Conservation (phyloP, 495 filamentous ascomycete species). For the Chaetomidium leptoderma region DNA sequence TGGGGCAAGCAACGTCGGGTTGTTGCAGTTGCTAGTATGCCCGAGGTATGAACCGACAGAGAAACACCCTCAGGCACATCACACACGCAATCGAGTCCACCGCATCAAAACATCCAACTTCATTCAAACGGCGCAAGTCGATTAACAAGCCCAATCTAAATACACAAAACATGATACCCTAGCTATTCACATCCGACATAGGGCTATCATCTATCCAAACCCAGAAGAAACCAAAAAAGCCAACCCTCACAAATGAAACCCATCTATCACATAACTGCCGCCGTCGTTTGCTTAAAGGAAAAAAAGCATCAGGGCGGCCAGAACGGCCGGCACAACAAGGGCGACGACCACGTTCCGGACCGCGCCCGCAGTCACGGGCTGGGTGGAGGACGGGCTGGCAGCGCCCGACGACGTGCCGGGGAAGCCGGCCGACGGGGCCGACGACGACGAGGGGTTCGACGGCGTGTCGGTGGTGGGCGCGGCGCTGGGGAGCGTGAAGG, state of each 20-base stretch:
- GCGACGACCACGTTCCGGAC: constrained; percentile 28
- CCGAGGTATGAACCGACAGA: no score
- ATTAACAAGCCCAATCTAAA: neutral
- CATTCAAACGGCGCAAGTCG: neutral
- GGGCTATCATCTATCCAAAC: neutral
- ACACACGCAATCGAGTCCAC: no score
- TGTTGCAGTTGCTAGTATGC: no score
- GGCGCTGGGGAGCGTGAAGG: constrained; percentile 26
- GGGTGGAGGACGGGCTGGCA: constrained; percentile 6
- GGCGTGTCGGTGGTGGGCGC: neutral
- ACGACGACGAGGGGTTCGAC: neutral
- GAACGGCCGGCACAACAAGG: constrained; percentile 22
- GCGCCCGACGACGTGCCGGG: constrained; percentile 1
- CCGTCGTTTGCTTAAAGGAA: constrained; percentile 16
- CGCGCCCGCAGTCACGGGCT: constrained; percentile 27
- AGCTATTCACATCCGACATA: neutral
- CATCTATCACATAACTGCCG: neutral
- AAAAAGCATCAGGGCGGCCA: constrained; percentile 25
- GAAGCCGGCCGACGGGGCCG: constrained; percentile 14
- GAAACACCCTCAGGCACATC: no score
- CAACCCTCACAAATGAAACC: neutral
- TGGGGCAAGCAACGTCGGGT: no score
- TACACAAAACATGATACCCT: neutral
- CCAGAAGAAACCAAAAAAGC: constrained; percentile 5
- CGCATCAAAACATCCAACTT: neutral